phyloP scores from a whole-genome alignment of 306 rosid genomes.

The Vicia faba region DNA sequence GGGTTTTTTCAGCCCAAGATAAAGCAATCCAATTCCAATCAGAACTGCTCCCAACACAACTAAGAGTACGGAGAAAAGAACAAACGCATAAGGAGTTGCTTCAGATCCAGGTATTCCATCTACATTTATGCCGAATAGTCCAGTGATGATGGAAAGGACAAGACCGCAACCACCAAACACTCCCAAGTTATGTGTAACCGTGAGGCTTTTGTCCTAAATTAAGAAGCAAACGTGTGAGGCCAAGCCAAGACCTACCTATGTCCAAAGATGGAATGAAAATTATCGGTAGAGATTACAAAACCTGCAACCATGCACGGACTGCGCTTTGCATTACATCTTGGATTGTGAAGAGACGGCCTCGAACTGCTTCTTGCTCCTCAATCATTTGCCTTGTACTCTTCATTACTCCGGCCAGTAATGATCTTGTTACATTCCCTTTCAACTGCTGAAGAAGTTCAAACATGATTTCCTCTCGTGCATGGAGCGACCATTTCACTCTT shows the following conservation, averaged over 20 bases:
- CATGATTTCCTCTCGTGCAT: conserved; percentile 89
- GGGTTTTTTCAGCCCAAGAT: conserved; percentile 81
- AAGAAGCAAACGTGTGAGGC: conserved; percentile 29
- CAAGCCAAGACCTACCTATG: too few relatives aligned
- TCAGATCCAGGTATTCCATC: conserved; percentile 85
- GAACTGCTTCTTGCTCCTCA: conserved; percentile 97
- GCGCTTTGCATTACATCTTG: conserved; percentile 96
- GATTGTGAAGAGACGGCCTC: conserved; percentile 85
- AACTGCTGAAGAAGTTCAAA: conserved; percentile 82
- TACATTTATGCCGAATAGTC: conserved; percentile 90
- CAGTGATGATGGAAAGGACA: conserved; percentile 80
- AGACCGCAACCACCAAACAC: conserved; percentile 93
- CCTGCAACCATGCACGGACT: conserved; percentile 99
- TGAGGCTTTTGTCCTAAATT: conserved; percentile 82
- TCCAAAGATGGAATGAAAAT: too few relatives aligned
- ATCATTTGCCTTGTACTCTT: conserved; percentile 83
- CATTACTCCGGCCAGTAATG: conserved; percentile 56
- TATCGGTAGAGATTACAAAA: conserved; percentile 29
- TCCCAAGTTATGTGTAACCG: conserved; percentile 77
- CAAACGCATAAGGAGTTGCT: conserved; percentile 73
- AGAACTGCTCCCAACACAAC: conserved; percentile 55
- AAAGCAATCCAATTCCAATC: conserved; percentile 64
- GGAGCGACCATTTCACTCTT: conserved; percentile 96
- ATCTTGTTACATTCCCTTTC: conserved; percentile 67
- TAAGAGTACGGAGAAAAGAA: conserved; percentile 57